A percentile compares a stretch with the other conserved stretches of the same genome.
Evolutionary conservation across 352 stramenopile species (phyloP).

Genomic region (Pythium brachiatum): DNA sequence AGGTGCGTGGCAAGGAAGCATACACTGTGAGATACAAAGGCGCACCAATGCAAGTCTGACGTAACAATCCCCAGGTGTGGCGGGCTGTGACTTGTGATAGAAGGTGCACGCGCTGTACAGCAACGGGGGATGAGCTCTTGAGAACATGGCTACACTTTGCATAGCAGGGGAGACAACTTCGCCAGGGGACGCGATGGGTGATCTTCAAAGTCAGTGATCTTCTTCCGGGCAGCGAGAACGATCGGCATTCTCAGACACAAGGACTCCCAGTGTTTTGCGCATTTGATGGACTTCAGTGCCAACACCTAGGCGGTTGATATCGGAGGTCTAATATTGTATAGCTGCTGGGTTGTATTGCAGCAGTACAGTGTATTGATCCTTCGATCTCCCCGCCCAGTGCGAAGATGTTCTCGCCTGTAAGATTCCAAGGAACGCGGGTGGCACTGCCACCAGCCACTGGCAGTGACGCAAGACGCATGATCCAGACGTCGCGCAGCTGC

Average conservation of each 20-base stretch:
- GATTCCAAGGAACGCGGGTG: neutral
- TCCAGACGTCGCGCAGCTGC: conserved; percentile 1
- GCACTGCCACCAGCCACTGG: no score
- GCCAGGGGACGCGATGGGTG: neutral
- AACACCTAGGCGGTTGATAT: no score
- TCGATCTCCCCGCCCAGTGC: no score
- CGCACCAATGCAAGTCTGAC: no score
- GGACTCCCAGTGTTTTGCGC: no score
- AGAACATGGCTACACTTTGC: conserved; percentile 14
- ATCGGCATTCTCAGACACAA: no score
- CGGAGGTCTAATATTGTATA: no score
- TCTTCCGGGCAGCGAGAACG: neutral
- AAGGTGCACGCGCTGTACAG: conserved; percentile 6
- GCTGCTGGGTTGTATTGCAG: no score
- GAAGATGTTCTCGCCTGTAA: neutral
- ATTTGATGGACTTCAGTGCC: no score
- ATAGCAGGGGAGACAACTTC: neutral
- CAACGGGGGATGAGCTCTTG: neutral
- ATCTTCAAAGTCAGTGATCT: neutral
- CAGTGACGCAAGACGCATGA: conserved; percentile 1
- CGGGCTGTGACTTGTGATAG: neutral
- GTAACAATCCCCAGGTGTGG: neutral
- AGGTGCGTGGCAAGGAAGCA: neutral
- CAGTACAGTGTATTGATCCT: no score
- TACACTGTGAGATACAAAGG: no score